phyloP scores from a whole-genome alignment of 202 grass and related monocot species.

The Tripidium arundinaceum region DNA sequence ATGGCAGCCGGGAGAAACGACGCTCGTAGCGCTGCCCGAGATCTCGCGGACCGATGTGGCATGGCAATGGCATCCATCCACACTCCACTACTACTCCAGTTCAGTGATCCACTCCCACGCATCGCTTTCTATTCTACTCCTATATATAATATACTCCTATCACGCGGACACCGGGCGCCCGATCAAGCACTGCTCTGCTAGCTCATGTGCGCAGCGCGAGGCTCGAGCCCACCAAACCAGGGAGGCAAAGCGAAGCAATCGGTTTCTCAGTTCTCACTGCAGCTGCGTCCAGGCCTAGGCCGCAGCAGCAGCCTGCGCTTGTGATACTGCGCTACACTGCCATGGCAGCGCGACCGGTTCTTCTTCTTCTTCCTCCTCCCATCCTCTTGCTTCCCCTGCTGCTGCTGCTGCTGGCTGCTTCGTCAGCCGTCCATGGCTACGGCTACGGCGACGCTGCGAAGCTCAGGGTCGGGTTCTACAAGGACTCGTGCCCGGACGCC shows the following conservation, averaged over 20 bases:
- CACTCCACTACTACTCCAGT: not conserved
- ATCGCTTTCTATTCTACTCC: not conserved
- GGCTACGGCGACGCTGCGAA: not conserved
- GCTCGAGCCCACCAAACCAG: slow-evolving; percentile 9
- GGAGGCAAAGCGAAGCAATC: not conserved
- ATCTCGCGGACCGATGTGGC: slow-evolving; percentile 25
- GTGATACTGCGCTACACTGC: not conserved
- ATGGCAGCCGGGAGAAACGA: slow-evolving; percentile 27
- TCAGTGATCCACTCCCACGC: not conserved
- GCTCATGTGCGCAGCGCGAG: slow-evolving; percentile 28
- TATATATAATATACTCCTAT: not conserved
- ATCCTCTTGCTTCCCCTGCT: not conserved
- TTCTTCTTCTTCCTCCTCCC: not conserved
- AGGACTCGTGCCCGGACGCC: slow-evolving; percentile 48
- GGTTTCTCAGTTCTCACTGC: not conserved
- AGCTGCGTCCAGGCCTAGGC: too few species aligned
- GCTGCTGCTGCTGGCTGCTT: not conserved
- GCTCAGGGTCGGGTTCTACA: slow-evolving; percentile 61
- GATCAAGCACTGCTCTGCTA: not conserved
- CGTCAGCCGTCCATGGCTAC: slow-evolving; percentile 12
- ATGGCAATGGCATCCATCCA: not conserved
- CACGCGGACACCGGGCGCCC: not conserved
- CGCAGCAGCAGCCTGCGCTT: not conserved
- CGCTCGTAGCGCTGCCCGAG: slow-evolving; percentile 5
- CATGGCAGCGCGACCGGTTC: slow-evolving; percentile 18